Evolutionary conservation across 2,329 filamentous ascomycete genomes (phyloP), one percentile per base, ranked within the genome.

Genomic region (Xylariaceae sp.): DNA sequence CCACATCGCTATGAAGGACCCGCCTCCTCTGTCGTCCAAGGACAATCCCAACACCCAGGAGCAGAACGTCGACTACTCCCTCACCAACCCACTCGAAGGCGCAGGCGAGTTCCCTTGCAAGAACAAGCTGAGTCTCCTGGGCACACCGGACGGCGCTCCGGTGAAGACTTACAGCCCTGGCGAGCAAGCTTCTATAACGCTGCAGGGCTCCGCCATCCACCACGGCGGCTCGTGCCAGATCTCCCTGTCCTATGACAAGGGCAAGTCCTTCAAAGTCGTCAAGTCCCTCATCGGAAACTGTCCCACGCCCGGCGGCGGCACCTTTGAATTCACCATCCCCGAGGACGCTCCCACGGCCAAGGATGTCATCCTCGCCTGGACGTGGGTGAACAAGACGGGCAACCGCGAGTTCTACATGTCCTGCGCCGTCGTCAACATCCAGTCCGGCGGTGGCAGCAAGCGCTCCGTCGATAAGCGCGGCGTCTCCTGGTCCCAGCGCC

Each of bases 341-440:
- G 60, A 64, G 2, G 77, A 82, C 48, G 76, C 78, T 1, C 76
- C 78, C n/a, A 43, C 52, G 21, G 55, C 62, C 44, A 68, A 62
- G 62, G 74, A 80, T 23, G 82, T 78, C 41, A 60, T 89, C 31
- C 74, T 89, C 35, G 78, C 79, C 26, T 90, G 86, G 86, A 79
- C 78, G 17, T 86, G 82, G 82, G 82, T 85, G 66, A 88, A 88
- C 68, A 68, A 78, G 48, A 63, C 83, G 28, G 85, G 85, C 17
- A 88, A 88, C 64, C 74, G 85, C 33, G 85, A 90, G 60, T 85
- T 85, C 76, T 92, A 92, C 73, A 88, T 88, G 82, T 87, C 88
- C 65, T 92, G 86, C 56, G 85, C 85, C 6, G 70, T 75, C 36
- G 74, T 89, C 51, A 77, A 74, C 46, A 79, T 88, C 56, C 62